phyloP scores from a whole-genome alignment of 352 stramenopile genomes.

The Phytophthora constricta region DNA sequence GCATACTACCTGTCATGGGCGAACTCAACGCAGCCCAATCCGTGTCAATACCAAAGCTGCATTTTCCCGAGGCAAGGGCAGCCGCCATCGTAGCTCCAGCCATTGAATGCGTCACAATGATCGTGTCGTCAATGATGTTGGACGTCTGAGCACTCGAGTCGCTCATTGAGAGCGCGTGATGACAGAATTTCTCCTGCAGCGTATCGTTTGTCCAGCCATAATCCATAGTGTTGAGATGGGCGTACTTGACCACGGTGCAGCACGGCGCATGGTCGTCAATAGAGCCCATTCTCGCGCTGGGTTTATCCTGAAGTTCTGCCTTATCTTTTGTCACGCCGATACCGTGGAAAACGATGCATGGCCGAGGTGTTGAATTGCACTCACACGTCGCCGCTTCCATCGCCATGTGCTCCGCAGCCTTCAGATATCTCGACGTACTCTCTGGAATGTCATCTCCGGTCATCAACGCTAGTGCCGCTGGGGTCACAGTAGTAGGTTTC shows the following conservation, averaged over 20 bases:
- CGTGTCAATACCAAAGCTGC: background rate
- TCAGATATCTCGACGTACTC: background rate
- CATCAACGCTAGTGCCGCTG: background rate
- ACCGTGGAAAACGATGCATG: conserved; percentile 32
- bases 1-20: conserved; percentile 35
- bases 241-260: conserved; percentile 26
- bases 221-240: conserved; percentile 25
- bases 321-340: conserved; percentile 5
- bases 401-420: background rate
- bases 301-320: conserved; percentile 11
- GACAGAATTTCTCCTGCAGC: conserved; percentile 25
- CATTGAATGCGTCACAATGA: conserved; percentile 37
- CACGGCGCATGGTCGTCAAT: conserved; percentile 27
- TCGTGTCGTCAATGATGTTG: conserved; percentile 18
- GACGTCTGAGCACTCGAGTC: conserved; percentile 3
- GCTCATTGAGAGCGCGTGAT: conserved; percentile 13
- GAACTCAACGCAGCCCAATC: conserved; percentile 26
- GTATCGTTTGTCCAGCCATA: conserved; percentile 19
- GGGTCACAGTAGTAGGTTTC: background rate
- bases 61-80: background rate
- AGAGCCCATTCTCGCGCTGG: conserved; percentile 21
- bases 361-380: background rate
- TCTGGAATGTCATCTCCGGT: background rate
- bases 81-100: conserved; percentile 16
- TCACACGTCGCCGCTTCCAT: background rate